Base-by-base conservation (phyloP, 106 monocot species). In the Dioscorea dumetorum region DNA sequence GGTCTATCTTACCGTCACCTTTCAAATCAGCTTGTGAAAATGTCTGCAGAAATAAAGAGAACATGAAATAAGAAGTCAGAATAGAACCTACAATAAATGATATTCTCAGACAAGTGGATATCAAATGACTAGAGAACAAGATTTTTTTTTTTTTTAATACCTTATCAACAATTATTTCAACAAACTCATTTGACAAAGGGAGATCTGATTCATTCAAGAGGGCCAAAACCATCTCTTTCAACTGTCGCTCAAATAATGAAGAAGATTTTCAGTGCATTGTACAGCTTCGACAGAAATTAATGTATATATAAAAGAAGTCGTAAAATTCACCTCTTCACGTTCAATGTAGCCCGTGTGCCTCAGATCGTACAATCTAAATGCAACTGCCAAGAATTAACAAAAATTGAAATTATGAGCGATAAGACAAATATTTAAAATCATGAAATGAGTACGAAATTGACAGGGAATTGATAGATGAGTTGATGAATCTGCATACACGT, bases 171-270 rank as follows among this genome's bases (percentile, higher is more conserved):
- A 88, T 88, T 57, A 60, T 67, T 68, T 88, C 84, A 50, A 88
- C 82, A 28, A 82, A 60, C 64, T 88, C 88, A 72, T 91, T 83
- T 18, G 88, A 91, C 63, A 97, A 78, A 35, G 6, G 19, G 31
- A 97, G 63, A 60, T 97, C 88, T 67, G 91, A 97, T 70, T 97
- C 97, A 53, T 79, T 85, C 1, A 89, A 62, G 28, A 97, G 79
- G 58, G 97, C 97, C 58, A 87, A 18, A 9, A 97, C 97, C 97
- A 97, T 91, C 70, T 97, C 97, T 68, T 89, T 89, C 73, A 97
- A 70, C 91, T 95, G 79, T 49, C 15, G 5, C 65, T 34, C 21
- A 10, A 41, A 41, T 41, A 41, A 41, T 10, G 41, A 10, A 41
- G 10, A 41, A 41, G 10, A 41, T 8, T 8, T 41, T 41, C 41